Conservation (phyloP, 495 filamentous ascomycete species). For the Penicillium paxilli region DNA sequence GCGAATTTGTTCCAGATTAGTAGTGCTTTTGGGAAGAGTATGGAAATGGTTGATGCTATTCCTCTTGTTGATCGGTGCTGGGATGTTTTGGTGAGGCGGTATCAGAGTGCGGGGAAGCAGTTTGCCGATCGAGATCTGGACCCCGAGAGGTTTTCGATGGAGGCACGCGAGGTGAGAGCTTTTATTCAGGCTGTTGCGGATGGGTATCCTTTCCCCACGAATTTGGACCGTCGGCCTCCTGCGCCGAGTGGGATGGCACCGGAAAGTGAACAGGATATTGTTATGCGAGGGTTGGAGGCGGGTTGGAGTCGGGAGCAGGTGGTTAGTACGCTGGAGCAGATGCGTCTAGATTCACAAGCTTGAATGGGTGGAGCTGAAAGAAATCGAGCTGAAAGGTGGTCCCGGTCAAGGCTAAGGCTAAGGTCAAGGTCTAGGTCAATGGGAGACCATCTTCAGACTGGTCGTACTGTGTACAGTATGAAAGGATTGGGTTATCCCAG, state of each 20-base stretch:
- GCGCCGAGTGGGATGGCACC: constrained; percentile 54
- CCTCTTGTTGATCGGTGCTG: constrained; percentile 44
- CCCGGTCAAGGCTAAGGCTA: too few relatives aligned
- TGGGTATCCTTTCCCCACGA: constrained; percentile 60
- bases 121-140: constrained; percentile 30
- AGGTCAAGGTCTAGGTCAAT: too few relatives aligned
- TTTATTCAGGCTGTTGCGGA: constrained; percentile 48
- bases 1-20: constrained; percentile 58
- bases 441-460: too few relatives aligned
- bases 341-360: constrained; percentile 35
- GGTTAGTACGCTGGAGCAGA: constrained; percentile 34
- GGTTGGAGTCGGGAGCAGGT: constrained; percentile 36
- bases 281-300: constrained; percentile 40
- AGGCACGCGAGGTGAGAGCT: constrained; percentile 22
- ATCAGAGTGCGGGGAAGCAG: constrained; percentile 27
- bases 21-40: constrained; percentile 57
- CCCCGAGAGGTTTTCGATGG: constrained; percentile 1
- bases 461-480: too few relatives aligned
- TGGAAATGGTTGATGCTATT: constrained; percentile 53
- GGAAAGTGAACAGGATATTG: constrained; percentile 52
- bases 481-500: too few relatives aligned
- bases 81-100: constrained; percentile 34
- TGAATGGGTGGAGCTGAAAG: constrained; percentile 1
- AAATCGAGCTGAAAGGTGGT: too few relatives aligned
- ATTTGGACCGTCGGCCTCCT: constrained; percentile 52